Evolutionary conservation across 2,329 filamentous ascomycete species (phyloP), one percentile per base, ranked within the genome.

Genomic region (Xylaria digitata): DNA sequence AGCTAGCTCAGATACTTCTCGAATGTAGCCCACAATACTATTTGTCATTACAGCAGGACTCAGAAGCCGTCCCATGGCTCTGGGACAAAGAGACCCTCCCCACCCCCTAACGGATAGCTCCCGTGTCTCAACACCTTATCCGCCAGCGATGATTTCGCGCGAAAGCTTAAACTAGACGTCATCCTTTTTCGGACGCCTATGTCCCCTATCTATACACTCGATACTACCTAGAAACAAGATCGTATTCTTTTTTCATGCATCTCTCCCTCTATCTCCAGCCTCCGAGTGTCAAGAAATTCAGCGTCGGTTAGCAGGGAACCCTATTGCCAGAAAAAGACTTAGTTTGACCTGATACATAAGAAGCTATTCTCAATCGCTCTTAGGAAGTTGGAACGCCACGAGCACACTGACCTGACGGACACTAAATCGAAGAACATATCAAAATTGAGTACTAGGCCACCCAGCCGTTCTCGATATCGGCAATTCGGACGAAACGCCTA

Each of bases 401-500:
- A 55, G 30, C 59, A 45, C 52, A 54, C 42, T 50, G 40, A 42
- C n/a, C 30, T 30, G 26, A 43, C 32, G n/a, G 49, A 37, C 23
- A 52, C 23, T 40, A 48, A 40, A 59, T 62, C 26, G 32, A 37
- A 59, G 53, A 45, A 49, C 48, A 26, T 58, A 62, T 65, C 61
- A 59, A 62, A 54, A 52, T 23, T 46, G 21, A 32, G 55, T 21
- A 53, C 54, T 55, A 57, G 37, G 30, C 46, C 17, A 54, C 26
- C 48, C 37, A 61, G 45, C 42, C 58, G 17, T 52, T 57, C 54
- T 37, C 23, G 23, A 55, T 23, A 61, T 60, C 58, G 42, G 42
- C 32, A 65, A 65, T 55, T 65, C 62, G 55, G 23, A 43, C 40
- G 23, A 65, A 54, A 63, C 45, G 65, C 65, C 61, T 40, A 50